These are phyloP conservation scores for Pistacia atlantica DNA, from an alignment of 345 rosid genomes.

Conservation along the genomic window DNA sequence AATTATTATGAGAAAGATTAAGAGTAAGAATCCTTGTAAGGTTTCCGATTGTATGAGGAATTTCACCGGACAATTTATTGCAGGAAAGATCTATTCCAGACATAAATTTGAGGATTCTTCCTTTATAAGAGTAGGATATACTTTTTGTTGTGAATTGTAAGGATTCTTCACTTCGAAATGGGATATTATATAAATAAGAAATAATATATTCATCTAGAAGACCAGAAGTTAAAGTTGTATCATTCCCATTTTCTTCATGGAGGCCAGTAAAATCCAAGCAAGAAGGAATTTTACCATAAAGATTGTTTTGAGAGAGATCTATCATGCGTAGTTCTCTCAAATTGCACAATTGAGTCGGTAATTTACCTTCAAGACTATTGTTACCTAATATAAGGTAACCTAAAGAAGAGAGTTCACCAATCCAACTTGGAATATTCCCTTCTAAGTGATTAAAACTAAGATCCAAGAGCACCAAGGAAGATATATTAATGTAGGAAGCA, in stretches of 20 bases:
- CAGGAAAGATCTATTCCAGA: slow-evolving; percentile 41
- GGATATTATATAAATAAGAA: no score
- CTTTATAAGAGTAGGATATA: slow-evolving; percentile 13
- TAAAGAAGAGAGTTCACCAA: neutral
- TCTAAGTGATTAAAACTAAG: neutral
- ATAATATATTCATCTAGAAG: no score
- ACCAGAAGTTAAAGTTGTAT: no score
- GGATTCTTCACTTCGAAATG: neutral
- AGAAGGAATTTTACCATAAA: slow-evolving; percentile 12
- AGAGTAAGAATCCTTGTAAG: slow-evolving; percentile 12
- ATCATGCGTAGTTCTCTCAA: slow-evolving; percentile 9
- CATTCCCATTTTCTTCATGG: neutral
- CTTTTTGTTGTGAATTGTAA: slow-evolving; percentile 17
- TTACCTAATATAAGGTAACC: slow-evolving; percentile 20
- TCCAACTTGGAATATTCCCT: slow-evolving; percentile 13
- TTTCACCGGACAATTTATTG: slow-evolving; percentile 32
- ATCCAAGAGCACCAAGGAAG: slow-evolving; percentile 5
- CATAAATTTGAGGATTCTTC: neutral
- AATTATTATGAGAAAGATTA: slow-evolving; percentile 38
- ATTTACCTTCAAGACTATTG: slow-evolving; percentile 23
- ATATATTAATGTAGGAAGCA: neutral
- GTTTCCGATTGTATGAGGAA: slow-evolving; percentile 33
- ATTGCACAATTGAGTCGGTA: slow-evolving; percentile 22
- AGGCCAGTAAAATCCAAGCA: neutral
- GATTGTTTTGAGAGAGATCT: slow-evolving; percentile 29